phyloP scores from a whole-genome alignment of 305 asterid species.

The Fraxinus paxiana region DNA sequence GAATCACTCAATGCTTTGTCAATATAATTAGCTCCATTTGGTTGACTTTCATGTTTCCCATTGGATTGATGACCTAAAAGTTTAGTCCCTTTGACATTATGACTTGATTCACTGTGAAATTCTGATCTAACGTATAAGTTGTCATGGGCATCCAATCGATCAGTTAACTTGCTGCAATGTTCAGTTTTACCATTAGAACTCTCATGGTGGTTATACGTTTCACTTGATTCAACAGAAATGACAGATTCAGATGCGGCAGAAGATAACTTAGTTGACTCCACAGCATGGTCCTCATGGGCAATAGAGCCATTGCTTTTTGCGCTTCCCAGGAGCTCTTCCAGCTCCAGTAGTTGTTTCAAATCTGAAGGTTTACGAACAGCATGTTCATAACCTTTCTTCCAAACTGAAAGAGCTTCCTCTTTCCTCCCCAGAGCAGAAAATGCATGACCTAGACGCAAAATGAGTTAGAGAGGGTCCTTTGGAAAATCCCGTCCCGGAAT shows the following conservation, averaged over 20 bases:
- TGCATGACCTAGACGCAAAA: slow-evolving; percentile 61
- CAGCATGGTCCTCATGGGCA: slow-evolving; percentile 28
- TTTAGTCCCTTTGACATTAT: slow-evolving; percentile 12
- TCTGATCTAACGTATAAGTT: slow-evolving; percentile 38
- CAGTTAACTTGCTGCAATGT: slow-evolving; percentile 34
- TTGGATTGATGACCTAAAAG: slow-evolving; percentile 19
- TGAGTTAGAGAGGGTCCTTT: slow-evolving; percentile 24
- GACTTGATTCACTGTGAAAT: slow-evolving; percentile 15
- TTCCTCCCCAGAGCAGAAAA: slow-evolving; percentile 79
- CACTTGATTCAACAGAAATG: slow-evolving; percentile 42
- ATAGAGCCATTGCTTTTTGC: slow-evolving; percentile 47
- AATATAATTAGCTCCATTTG: slow-evolving; percentile 45
- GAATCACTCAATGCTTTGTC: slow-evolving; percentile 33
- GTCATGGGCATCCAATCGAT: slow-evolving; percentile 36
- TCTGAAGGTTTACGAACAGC: slow-evolving; percentile 80
- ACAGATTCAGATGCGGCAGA: slow-evolving; percentile 36
- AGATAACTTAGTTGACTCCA: slow-evolving; percentile 43
- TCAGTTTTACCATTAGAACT: slow-evolving; percentile 45
- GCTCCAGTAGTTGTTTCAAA: slow-evolving; percentile 77
- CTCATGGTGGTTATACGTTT: slow-evolving; percentile 33
- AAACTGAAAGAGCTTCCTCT: slow-evolving; percentile 73
- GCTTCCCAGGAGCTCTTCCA: slow-evolving; percentile 65
- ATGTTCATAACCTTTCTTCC: slow-evolving; percentile 82
- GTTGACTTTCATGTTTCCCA: slow-evolving; percentile 36
- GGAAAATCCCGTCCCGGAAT: slow-evolving; percentile 6